These are phyloP conservation scores for Schizosaccharomyces osmophilus DNA, from an alignment of 805 yeast species.

Conservation along the genomic window DNA sequence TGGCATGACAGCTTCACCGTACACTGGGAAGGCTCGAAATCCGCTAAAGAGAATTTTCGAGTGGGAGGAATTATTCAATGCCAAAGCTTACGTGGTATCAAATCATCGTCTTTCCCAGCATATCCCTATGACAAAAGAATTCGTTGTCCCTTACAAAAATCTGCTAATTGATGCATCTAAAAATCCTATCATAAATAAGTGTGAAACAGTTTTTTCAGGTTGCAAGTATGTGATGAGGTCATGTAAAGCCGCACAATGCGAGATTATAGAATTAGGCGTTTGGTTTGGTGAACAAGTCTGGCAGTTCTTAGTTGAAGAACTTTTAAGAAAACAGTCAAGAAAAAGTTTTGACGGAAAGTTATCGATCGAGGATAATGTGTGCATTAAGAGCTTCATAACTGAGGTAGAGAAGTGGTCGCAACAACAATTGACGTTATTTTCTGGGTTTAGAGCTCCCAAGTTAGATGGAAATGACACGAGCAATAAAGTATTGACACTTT, in stretches of 20 bases:
- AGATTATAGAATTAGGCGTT: not conserved
- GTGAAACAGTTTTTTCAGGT: not conserved
- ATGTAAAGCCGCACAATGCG: not conserved
- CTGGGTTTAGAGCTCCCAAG: not conserved
- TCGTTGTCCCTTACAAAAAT: not conserved
- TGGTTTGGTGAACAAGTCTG: not conserved
- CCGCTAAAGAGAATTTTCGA: not conserved
- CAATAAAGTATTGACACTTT: slow-evolving; percentile 2
- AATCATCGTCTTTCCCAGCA: not conserved
- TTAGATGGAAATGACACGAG: not conserved
- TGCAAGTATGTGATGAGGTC: not conserved
- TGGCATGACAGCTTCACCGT: slow-evolving; percentile 6
- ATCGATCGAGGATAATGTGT: not conserved
- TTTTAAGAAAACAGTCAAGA: not conserved
- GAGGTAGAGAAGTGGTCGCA: not conserved
- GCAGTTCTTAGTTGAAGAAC: not conserved
- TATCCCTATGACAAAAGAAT: not conserved
- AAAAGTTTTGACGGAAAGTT: not conserved
- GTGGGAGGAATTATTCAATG: not conserved
- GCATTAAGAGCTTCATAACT: not conserved
- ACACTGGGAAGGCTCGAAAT: not conserved
- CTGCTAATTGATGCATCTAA: not conserved
- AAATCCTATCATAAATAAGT: not conserved
- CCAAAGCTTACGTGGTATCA: not conserved
- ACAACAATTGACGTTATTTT: too few species aligned